Evolutionary conservation across 768 basidiomycete genomes (phyloP), one percentile per base, ranked within the genome.

Genomic region (Agrocybe praecox): DNA sequence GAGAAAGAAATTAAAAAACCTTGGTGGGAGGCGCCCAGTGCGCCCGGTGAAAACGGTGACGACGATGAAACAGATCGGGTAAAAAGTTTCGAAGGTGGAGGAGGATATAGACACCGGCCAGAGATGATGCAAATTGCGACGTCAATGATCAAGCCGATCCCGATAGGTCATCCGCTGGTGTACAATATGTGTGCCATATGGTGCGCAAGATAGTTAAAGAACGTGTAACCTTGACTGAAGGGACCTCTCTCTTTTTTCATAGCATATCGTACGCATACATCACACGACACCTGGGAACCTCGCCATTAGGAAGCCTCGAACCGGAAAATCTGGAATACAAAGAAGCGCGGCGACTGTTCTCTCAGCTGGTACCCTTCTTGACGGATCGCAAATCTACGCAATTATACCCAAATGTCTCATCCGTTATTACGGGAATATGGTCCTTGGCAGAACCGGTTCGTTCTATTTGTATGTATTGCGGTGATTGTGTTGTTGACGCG

Each of bases 201-300:
- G 92, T 93, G 66, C 45, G 90, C 77, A 9, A 29, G 4, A 19
- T 46, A 6, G 47, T 53, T 26, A 48, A 32, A 21, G n/a, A 40
- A 40, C 36, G 36, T n/a, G 36, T 4, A 22, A 15, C n/a, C 19
- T 23, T 21, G 29, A 33, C 32, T 46, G 17, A 46, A 1, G 33
- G 21, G 26, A 5, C 33, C 49, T 65, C 9, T 65, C 9, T 63
- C 48, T 19, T 19, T 50, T 26, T 15, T 23, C 49, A 43, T 53
- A 92, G 91, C 52, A 72, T 92, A 49, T 80, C 86, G 9, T 94
- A 94, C 66, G 76, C 83, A 2, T 91, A 86, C 62, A 72, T 75
- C 15, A 85, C 85, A 40, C 87, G 90, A 10, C 80, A 81, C 63
- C 71, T 92, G 21, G 80, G 81, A 14, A 69, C 76, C 17, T 87